These are phyloP conservation scores for Filobasidium floriforme DNA, from an alignment of 768 basidiomycete species.

Conservation along the genomic window DNA sequence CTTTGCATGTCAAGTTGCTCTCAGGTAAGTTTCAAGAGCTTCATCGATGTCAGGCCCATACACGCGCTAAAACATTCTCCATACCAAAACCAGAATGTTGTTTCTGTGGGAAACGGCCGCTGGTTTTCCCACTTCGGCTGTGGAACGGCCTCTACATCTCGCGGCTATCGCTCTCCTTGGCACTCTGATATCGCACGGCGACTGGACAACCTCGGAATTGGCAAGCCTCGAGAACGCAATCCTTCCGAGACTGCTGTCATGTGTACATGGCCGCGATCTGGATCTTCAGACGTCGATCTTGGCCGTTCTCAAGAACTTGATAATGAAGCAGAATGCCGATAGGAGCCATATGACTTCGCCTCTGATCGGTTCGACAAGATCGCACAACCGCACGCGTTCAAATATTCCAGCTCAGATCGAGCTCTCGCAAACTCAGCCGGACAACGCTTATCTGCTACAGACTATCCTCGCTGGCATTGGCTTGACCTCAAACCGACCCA, in stretches of 20 bases:
- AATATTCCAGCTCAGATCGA: conserved; percentile 51
- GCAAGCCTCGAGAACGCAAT: background rate
- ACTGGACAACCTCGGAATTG: background rate
- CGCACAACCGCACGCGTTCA: conserved; percentile 21
- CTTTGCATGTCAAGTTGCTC: no score
- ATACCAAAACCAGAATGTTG: background rate
- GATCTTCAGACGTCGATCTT: background rate
- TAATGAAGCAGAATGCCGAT: background rate
- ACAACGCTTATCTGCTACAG: conserved; percentile 55
- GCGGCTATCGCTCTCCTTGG: background rate
- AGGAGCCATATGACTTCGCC: background rate
- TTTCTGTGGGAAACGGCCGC: background rate
- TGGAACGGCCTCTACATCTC: background rate
- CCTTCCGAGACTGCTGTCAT: background rate
- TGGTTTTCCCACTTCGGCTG: background rate
- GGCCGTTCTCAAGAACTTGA: background rate
- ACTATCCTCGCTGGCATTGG: conserved; percentile 75
- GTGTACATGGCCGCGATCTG: background rate
- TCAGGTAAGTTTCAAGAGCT: no score
- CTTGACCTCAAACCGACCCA: conserved; percentile 59
- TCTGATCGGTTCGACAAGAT: background rate
- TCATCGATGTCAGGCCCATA: no score
- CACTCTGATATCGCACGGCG: background rate
- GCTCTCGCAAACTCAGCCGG: background rate
- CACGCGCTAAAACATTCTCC: no score